Evolutionary conservation across 768 basidiomycete genomes (phyloP), one percentile per base, ranked within the genome.

Genomic region (Chalciporus pseudorubinellus): DNA sequence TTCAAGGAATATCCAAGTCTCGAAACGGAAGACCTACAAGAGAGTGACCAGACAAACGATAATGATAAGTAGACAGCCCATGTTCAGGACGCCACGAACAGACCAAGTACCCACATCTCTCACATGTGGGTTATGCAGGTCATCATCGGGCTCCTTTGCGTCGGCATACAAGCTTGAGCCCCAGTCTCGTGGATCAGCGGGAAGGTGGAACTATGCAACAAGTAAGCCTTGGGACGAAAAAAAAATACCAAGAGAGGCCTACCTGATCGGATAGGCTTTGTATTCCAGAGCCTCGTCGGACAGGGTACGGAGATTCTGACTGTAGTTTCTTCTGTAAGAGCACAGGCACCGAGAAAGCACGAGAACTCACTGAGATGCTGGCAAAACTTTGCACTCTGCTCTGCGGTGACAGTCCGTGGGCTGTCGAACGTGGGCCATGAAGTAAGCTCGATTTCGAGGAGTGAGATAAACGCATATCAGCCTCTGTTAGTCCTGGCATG

Each of bases 151-250:
- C 56, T 91, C 88, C 20, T 77, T 70, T 38, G 74, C 55, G 62
- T 81, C 77, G 5, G 75, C 72, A 19, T 76, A 80, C 36, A 86
- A 61, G 60, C 80, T 77, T 19, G 78, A 77, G 19, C 84, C 83
- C 87, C 87, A 89, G 20, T 72, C 70, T 16, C 78, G 75, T 13
- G 85, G 85, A 59, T 90, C 87, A 12, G 83, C 75, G 3, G 82
- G 72, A 16, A 89, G 71, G 10, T 82, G 78, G 61, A 79, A 87
- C 87, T 89, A 47, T 19, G 24, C 3, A 12, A 36, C 12, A 28
- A n/a, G 44, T 58, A 38, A 58, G 53, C 28, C 4, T 24, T 24
- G 41, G 2, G 12, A 16, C 0, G 1, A 36, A 28, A 13, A 28
- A 13, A 29, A 26, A 22, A 19, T n/a, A 9, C 0, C 21, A 11